Conservation (phyloP, 768 basidiomycete genomes). For the Fomitopsis pulvina region DNA sequence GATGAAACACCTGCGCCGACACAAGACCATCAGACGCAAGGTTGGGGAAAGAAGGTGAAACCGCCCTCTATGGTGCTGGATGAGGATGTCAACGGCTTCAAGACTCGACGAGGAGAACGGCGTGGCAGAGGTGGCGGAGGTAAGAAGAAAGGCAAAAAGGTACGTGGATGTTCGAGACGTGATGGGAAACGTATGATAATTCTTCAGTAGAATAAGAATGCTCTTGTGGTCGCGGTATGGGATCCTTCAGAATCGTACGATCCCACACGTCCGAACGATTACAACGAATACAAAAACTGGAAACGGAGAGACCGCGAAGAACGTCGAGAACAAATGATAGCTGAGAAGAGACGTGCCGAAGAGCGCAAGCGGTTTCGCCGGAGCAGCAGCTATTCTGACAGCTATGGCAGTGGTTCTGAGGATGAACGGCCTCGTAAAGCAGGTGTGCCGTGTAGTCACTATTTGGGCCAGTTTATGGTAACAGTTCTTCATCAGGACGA, state of each 20-base stretch:
- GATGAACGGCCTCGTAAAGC: slow-evolving; percentile 60
- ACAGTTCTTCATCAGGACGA: slow-evolving; percentile 27
- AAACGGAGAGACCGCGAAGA: slow-evolving; percentile 72
- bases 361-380: slow-evolving; percentile 41
- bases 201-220: slow-evolving; percentile 50
- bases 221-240: slow-evolving; percentile 51
- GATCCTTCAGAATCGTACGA: slow-evolving; percentile 80
- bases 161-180: slow-evolving; percentile 20
- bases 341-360: slow-evolving; percentile 38
- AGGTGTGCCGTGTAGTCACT: slow-evolving; percentile 42
- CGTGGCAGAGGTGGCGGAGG: slow-evolving; percentile 42
- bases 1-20: slow-evolving; percentile 28
- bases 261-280: slow-evolving; percentile 79
- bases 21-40: slow-evolving; percentile 39
- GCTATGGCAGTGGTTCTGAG: slow-evolving; percentile 57
- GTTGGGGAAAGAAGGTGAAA: slow-evolving; percentile 86
- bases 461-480: background rate
- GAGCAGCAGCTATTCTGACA: slow-evolving; percentile 58
- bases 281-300: slow-evolving; percentile 82
- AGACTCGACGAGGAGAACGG: slow-evolving; percentile 46
- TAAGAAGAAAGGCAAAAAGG: slow-evolving; percentile 50
- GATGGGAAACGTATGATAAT: slow-evolving; percentile 1
- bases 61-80: slow-evolving; percentile 88
- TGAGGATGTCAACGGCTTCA: slow-evolving; percentile 84
- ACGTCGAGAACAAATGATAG: slow-evolving; percentile 49